Percentiles rank a stretch among this genome's conserved stretches.
These are phyloP conservation scores for Plantago ovata DNA, from an alignment of 257 asterid species.

Conservation along the genomic window DNA sequence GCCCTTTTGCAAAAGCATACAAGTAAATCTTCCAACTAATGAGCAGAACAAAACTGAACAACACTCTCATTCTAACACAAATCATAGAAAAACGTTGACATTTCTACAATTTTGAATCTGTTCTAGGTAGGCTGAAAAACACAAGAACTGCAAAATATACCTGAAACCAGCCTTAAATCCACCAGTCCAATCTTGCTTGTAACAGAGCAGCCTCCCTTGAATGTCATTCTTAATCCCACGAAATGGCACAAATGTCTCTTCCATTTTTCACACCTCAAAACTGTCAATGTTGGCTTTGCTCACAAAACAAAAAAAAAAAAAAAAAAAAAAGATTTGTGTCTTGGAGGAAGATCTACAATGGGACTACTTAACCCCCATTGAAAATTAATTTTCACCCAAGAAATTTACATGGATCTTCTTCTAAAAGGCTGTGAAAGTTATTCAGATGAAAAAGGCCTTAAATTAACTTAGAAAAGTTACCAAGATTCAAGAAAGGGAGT, in stretches of 20 bases:
- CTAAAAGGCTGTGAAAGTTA: too few relatives aligned
- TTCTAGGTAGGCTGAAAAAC: neutral
- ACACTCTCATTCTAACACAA: neutral
- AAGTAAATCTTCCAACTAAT: neutral
- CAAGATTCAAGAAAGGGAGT: too few relatives aligned
- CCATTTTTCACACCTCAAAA: slow-evolving; percentile 36
- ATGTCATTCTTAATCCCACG: slow-evolving; percentile 81
- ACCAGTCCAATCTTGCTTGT: slow-evolving; percentile 84
- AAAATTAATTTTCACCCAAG: slow-evolving; percentile 2
- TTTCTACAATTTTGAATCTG: neutral
- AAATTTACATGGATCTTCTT: slow-evolving; percentile 23
- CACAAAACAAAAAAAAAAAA: too few relatives aligned
- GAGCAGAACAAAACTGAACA: neutral
- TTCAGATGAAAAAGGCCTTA: too few relatives aligned
- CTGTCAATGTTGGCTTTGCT: neutral
- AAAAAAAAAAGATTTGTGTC: neutral
- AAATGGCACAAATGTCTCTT: slow-evolving; percentile 77
- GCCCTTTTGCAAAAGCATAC: too few relatives aligned
- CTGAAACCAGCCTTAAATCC: slow-evolving; percentile 80
- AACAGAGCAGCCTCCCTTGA: slow-evolving; percentile 59
- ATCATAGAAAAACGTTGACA: neutral
- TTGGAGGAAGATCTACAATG: slow-evolving; percentile 10
- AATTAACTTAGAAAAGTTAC: too few relatives aligned
- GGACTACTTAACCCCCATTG: slow-evolving; percentile 19
- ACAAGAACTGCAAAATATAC: slow-evolving; percentile 14